Conservation (phyloP, 2,329 filamentous ascomycete genomes). For the Verticillium dahliae region DNA sequence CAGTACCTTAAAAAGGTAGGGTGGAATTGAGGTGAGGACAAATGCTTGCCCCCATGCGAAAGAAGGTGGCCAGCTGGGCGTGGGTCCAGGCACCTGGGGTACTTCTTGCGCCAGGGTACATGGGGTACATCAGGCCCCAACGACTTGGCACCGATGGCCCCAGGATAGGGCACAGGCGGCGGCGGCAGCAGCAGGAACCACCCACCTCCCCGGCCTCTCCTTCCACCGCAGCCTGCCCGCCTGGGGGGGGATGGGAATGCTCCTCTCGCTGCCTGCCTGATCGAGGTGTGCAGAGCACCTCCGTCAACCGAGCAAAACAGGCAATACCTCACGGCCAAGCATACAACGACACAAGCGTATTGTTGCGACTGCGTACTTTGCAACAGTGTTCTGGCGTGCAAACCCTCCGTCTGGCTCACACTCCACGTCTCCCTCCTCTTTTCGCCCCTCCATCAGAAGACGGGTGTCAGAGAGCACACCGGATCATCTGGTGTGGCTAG, state of each 20-base stretch:
- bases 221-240: not conserved
- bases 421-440: not conserved
- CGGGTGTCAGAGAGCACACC: not conserved
- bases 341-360: not conserved
- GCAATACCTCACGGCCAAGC: not conserved
- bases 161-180: not conserved
- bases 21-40: not conserved
- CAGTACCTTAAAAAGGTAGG: not conserved
- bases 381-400: not conserved
- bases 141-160: not conserved
- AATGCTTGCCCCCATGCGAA: not conserved
- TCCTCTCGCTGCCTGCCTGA: not conserved
- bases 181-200: not conserved
- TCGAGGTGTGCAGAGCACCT: not conserved
- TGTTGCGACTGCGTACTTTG: not conserved
- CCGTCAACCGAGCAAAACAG: not conserved
- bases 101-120: not conserved
- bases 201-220: not conserved
- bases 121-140: not conserved
- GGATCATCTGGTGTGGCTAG: constrained; percentile 6
- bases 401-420: not conserved
- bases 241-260: not conserved
- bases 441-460: not conserved
- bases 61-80: not conserved
- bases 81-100: not conserved